Base-by-base conservation (phyloP, 2,329 filamentous ascomycete genomes). In the Xylariaceae sp. region DNA sequence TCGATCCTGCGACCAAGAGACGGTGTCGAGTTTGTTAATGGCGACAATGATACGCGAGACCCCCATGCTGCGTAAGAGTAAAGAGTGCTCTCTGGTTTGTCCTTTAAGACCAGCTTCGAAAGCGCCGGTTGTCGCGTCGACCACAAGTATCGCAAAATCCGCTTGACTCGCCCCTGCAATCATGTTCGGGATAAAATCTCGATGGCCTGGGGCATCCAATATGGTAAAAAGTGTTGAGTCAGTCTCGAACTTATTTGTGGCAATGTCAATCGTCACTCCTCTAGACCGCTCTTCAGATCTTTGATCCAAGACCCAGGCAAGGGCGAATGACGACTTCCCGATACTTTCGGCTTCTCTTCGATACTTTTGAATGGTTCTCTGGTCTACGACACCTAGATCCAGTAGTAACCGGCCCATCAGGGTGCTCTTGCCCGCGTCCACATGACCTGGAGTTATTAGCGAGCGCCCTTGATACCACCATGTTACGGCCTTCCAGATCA, bases 131-230 rank as follows among this genome's bases (percentile, higher is more conserved):
- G 89, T 88, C 4, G 93, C 89, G 70, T 99, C 94, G 55, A 99
- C 91, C 16, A 99, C 94, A 3, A 99, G 78, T 0, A 99, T 88
- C 0, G 92, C 94, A 72, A 97, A 94, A 70, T 99, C 94, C 8
- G 94, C 95, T 73, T 97, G 93, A 54, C 90, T 94, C 3, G 93
- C 92, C 11, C 94, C 94, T 2, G 93, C 93, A 70, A 99, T 97
- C 94, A 99, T 99, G 71, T 97, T 99, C 0, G 94, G 94, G 16
- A 99, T 92, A 68, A 97, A 99, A 70, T 99, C 94, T 56, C 87
- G 84, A 72, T 99, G 94, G 0, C 94, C 94, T 0, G 94, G 94
- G 0, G 94, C 93, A 70, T 99, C 94, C 4, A 99, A 80, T 39
- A 99, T 96, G 1, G 94, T 97, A 67, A 97, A 97, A 9, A 82